phyloP scores from a whole-genome alignment of 306 rosid species.

The Sindora glabra region DNA sequence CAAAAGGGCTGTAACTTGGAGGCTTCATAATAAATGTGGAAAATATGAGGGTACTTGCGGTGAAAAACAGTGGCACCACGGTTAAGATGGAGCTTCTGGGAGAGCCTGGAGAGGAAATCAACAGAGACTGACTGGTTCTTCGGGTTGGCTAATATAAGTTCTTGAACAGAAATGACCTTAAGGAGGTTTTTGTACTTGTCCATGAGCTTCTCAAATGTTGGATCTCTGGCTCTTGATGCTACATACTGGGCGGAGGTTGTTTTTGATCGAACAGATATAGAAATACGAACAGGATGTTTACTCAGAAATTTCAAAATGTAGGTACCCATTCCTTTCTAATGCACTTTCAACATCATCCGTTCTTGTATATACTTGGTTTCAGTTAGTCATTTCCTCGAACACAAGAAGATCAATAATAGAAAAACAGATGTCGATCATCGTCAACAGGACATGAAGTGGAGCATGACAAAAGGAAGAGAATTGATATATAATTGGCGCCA shows the following conservation, averaged over 20 bases:
- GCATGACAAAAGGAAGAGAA: too few relatives aligned
- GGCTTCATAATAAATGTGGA: constrained; percentile 59
- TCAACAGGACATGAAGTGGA: too few relatives aligned
- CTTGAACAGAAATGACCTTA: constrained; percentile 73
- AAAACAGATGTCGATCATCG: too few relatives aligned
- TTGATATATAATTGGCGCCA: too few relatives aligned
- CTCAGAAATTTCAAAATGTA: constrained; percentile 21
- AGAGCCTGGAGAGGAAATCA: constrained; percentile 68
- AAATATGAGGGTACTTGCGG: constrained; percentile 76
- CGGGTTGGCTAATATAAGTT: constrained; percentile 81
- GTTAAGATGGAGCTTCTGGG: constrained; percentile 84
- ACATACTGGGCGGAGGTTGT: constrained; percentile 66
- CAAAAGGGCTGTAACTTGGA: constrained; percentile 56
- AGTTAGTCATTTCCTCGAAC: constrained; percentile 32
- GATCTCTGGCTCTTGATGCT: constrained; percentile 68
- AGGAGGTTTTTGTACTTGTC: constrained; percentile 69
- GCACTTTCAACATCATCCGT: neutral
- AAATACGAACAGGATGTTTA: constrained; percentile 17
- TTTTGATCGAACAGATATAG: constrained; percentile 39
- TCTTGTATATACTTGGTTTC: neutral
- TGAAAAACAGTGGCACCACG: constrained; percentile 72
- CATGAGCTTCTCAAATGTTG: constrained; percentile 91
- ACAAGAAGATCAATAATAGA: neutral
- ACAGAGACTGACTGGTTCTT: constrained; percentile 48
- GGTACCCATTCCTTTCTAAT: constrained; percentile 27